Conservation (phyloP, 768 basidiomycete species). For the Harrya chromipes region DNA sequence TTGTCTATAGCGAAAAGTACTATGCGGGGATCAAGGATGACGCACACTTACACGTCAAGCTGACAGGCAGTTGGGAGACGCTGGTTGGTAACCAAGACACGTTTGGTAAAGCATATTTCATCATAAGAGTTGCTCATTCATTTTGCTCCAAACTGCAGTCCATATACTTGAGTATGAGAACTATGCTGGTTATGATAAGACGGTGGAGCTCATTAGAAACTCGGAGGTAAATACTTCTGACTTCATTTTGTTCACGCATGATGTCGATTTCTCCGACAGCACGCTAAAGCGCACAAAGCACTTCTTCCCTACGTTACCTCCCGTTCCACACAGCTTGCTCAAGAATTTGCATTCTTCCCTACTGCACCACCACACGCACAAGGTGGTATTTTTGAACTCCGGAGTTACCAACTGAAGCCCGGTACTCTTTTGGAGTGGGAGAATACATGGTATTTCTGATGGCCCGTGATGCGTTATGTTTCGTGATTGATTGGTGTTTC, state of each 20-base stretch:
- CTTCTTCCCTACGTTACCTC: slow-evolving; percentile 76
- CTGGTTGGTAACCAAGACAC: slow-evolving; percentile 87
- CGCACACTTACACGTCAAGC: slow-evolving; percentile 70
- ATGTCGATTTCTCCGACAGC: slow-evolving; percentile 37
- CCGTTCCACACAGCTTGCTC: slow-evolving; percentile 75
- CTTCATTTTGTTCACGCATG: background rate
- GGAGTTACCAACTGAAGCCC: slow-evolving; percentile 84
- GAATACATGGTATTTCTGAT: slow-evolving; percentile 63
- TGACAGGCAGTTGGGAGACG: slow-evolving; percentile 94
- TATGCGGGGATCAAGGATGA: slow-evolving; percentile 79
- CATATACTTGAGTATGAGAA: slow-evolving; percentile 94
- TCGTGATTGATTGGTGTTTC: slow-evolving; percentile 8
- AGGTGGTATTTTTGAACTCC: slow-evolving; percentile 92
- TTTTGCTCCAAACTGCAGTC: slow-evolving; percentile 28
- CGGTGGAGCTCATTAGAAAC: slow-evolving; percentile 55
- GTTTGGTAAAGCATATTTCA: slow-evolving; percentile 53
- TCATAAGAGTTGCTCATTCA: background rate
- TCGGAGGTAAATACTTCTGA: slow-evolving; percentile 53
- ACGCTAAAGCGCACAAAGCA: slow-evolving; percentile 61
- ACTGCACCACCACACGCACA: slow-evolving; percentile 82
- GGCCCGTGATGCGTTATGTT: background rate
- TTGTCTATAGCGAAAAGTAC: slow-evolving; percentile 64
- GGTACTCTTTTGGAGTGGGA: slow-evolving; percentile 96
- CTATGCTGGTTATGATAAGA: slow-evolving; percentile 84
- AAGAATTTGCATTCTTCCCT: slow-evolving; percentile 95